Conservation (phyloP, 2,329 filamentous ascomycete species). For the Calonectria ilicicola region DNA sequence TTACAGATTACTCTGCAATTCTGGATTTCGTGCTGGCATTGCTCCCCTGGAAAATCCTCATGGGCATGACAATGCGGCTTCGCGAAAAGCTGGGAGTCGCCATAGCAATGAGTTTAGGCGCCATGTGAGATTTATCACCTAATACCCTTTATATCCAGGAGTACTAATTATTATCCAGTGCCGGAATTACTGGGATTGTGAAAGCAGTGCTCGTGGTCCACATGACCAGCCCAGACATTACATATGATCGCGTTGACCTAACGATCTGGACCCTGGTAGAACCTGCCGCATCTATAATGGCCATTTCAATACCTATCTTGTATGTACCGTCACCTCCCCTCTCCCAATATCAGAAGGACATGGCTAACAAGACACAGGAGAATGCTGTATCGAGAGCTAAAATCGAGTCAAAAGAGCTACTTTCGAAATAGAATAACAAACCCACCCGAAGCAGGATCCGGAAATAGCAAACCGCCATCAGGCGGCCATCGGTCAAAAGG, state of each 20-base stretch:
- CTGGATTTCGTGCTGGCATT: slow-evolving; percentile 49
- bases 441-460: slow-evolving; percentile 9
- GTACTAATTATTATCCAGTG: slow-evolving; percentile 37
- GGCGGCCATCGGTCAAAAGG: slow-evolving; percentile 31
- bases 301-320: slow-evolving; percentile 49
- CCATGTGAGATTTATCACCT: slow-evolving; percentile 38
- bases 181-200: slow-evolving; percentile 48
- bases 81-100: slow-evolving; percentile 50
- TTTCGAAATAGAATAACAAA: slow-evolving; percentile 35
- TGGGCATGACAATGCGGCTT: slow-evolving; percentile 46
- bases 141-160: neutral
- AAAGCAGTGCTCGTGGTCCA: slow-evolving; percentile 47
- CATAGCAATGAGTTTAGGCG: slow-evolving; percentile 51
- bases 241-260: slow-evolving; percentile 49
- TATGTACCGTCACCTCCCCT: slow-evolving; percentile 30
- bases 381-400: slow-evolving; percentile 50
- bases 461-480: slow-evolving; percentile 14
- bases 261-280: slow-evolving; percentile 52
- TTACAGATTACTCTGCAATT: slow-evolving; percentile 48
- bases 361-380: slow-evolving; percentile 38
- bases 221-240: slow-evolving; percentile 49
- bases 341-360: neutral
- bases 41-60: slow-evolving; percentile 49
- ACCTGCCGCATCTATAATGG: slow-evolving; percentile 52
- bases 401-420: slow-evolving; percentile 45